Base-by-base conservation (phyloP, 371 early-diverging fungal genomes). In the Syncephalastrum sp. region DNA sequence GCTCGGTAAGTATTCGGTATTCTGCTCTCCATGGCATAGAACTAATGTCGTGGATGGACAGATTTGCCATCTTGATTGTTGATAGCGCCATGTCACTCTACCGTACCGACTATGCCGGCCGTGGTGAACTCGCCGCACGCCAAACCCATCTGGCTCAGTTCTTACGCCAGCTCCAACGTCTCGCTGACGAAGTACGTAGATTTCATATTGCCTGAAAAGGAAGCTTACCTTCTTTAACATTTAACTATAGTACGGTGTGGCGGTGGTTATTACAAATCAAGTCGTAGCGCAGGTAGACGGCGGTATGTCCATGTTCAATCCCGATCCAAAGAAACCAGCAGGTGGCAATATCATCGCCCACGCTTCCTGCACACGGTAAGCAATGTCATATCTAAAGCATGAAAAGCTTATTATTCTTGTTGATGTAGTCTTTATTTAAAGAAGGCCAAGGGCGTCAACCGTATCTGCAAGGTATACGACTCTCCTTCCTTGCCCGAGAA, bases 291-390 rank as follows among this genome's bases (percentile, higher is more conserved):
- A 90, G 63, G 99, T 98, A 0, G 99, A 99, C 70, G 98, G 97
- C 47, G 94, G 85, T 5, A 83, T 87, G 52, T 75, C 89, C 42
- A 90, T 96, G 92, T 96, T 97, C 79, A 86, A 83, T 56, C 88
- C 92, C 10, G 98, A 98, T 68, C 94, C 93, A 42, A 98, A 97
- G 69, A 99, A 99, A 70, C 98, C 98, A 5, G 95, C 98, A 52
- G 99, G 99, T 48, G 99, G 99, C 45, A 94, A 99, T 72, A 95
- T 99, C 47, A 95, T 99, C 74, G 99, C 99, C 0, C 99, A 99
- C 64, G 90, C 98, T 8, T 98, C 96, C 42, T 94, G 93, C 12
- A 85, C 87, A 38, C 47, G 58, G 59, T 57, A 54, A 27, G 54
- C 13, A 15, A n/a, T 7, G 38, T 15, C 41, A 43, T 42, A 15